Percentiles rank a stretch among this genome's conserved stretches.
phyloP scores from a whole-genome alignment of 306 rosid species.

The Castanea sativa region DNA sequence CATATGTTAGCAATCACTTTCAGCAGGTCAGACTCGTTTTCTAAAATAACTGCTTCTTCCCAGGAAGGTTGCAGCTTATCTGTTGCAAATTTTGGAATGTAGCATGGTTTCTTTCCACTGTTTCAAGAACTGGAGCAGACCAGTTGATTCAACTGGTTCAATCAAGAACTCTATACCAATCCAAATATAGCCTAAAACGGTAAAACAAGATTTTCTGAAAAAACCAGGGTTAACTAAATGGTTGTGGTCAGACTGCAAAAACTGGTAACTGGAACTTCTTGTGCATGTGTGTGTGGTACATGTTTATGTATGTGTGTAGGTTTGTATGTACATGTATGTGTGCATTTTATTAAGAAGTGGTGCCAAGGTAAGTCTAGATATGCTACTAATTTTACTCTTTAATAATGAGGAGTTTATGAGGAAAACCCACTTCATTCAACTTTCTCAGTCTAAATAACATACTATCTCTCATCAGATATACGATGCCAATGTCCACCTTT shows the following conservation, averaged over 20 bases:
- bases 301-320: too few species aligned
- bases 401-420: background rate
- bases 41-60: slow-evolving; percentile 14
- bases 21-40: slow-evolving; percentile 88
- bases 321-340: background rate
- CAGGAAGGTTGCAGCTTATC: background rate
- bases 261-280: too few species aligned
- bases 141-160: too few species aligned
- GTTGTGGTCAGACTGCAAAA: too few species aligned
- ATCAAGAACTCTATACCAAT: too few species aligned
- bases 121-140: background rate
- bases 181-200: too few species aligned
- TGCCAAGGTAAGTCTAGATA: background rate
- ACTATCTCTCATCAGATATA: slow-evolving; percentile 1
- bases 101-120: slow-evolving; percentile 19
- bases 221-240: too few species aligned
- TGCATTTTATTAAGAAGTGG: background rate
- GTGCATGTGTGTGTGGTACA: too few species aligned
- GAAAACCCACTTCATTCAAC: background rate
- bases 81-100: slow-evolving; percentile 7
- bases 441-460: background rate
- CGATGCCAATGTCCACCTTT: background rate
- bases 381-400: background rate
- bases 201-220: too few species aligned
- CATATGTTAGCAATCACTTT: slow-evolving; percentile 79